A percentile compares a stretch with the other conserved stretches of the same genome.
Evolutionary conservation across 2,329 filamentous ascomycete genomes (phyloP).

Genomic region (Phaeoacremonium minimum): DNA sequence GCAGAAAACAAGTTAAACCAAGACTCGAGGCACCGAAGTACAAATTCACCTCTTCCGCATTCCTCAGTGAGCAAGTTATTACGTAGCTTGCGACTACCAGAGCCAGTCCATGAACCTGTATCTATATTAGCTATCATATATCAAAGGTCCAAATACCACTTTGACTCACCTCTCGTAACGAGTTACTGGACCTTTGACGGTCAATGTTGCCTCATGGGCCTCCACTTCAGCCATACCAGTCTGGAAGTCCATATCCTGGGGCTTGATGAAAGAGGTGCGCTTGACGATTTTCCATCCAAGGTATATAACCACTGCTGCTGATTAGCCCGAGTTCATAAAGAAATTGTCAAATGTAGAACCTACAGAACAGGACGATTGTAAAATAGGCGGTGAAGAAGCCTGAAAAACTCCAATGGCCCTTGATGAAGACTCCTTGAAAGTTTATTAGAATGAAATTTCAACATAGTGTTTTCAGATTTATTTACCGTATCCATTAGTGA

Average conservation of each 20-base stretch:
- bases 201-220: not conserved
- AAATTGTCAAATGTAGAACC: not conserved
- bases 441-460: not conserved
- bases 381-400: not conserved
- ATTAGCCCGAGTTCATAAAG: not conserved
- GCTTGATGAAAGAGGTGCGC: not conserved
- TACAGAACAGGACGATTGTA: not conserved
- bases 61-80: no score
- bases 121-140: not conserved
- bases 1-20: no score
- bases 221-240: not conserved
- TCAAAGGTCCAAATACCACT: no score
- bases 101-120: slow-evolving; percentile 1
- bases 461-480: not conserved
- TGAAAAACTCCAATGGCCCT: not conserved
- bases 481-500: not conserved
- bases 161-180: not conserved
- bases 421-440: not conserved
- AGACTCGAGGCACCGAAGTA: no score
- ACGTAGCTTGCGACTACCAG: not conserved
- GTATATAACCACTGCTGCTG: not conserved
- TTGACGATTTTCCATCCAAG: not conserved
- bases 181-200: not conserved
- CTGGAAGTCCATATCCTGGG: not conserved
- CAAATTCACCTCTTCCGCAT: no score